Base-by-base conservation (phyloP, 345 rosid species). In the Salix arbutifolia region DNA sequence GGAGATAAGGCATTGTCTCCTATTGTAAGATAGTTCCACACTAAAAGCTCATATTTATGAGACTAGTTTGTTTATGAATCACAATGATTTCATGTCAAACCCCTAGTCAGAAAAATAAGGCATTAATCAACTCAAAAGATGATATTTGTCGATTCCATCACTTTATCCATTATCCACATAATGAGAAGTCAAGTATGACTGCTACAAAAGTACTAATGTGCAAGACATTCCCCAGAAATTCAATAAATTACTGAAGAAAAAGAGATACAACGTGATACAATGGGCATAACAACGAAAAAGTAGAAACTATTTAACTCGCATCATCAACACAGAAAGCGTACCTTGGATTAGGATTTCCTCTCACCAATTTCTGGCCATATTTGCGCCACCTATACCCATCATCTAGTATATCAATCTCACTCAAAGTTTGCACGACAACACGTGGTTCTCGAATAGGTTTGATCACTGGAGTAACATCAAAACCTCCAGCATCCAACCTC, bases 341-440 rank as follows among this genome's bases (percentile, higher is more conserved):
- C 99, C 99, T 90, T 72, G 99, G 99, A 85, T 96, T 96, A 71
- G 99, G 97, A 87, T 96, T 96, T 78, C 97, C 98, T 74, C 97
- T 86, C 53, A 96, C 99, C 78, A 96, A 97, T 87, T 96, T 96
- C 88, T 96, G 99, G 76, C 98, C 99, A 88, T 96, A 96, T 83
- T 96, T 96, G 89, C 99, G 97, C 99, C 99, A 96, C 56, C 96
- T 84, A 75, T 96, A 96, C 73, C 99, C 99, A 83, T 96, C 99
- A 83, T 94, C 99, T 69, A 96, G 84, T 86, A 96, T 90, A 85
- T 96, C 99, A 77, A 96, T 95, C 85, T 96, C 99, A 79, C 99
- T 96, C 73, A 91, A 72, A 71, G 99, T 96, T 81, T 96, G 99
- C 82, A 96, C 99, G 74, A 96, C 98, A 73, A 96, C 98, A 6